Base-by-base conservation (phyloP, 192 early-diverging fungal species). In the Backusella liffmaniae region DNA sequence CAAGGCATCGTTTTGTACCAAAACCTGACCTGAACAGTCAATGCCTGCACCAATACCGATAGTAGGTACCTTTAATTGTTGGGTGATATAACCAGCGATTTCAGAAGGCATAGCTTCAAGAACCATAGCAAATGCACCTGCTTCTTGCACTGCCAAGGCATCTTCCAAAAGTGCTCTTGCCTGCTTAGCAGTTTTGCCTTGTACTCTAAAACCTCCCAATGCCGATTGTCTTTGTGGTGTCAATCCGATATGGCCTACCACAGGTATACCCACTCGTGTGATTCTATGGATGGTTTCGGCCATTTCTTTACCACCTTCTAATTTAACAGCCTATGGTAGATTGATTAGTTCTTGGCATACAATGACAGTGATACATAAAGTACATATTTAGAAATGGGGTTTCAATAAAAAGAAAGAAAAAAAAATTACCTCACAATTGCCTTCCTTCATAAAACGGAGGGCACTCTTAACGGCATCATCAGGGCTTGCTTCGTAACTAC, bases 1-100 rank as follows among this genome's bases (percentile, higher is more conserved):
- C 26, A 98, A 76, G 86, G 93, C 93, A 78, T 99, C 98, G 76
- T 94, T 86, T 71, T 91, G 86, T 26, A 99, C 97, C 51, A 99
- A 84, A 39, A 98, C 97, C 82, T 99, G 98, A 18, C 98, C 98
- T 21, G 94, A 96, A 13, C 92, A 93, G 0, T 88, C 83, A 15
- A 87, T 72, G 8, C 97, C 97, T 7, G 98, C 96, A 51, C 98
- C 98, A 78, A 99, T 99, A 13, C 98, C 98, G 74, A 99, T 98
- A 9, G 97, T 99, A 8, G 97, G 97, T 42, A 98, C 90, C 3
- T 67, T 68, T 34, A 99, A 81, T 42, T 87, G 76, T 26, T 89
- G 76, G 0, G 97, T 99, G 66, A 98, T 91, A 41, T 91, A 87
- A n/a, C 85, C 84, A 3, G 96, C 98, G 13, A 99, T 94, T n/a